Percentiles rank a stretch among this genome's conserved stretches.
phyloP scores from a whole-genome alignment of 148 eudicot genomes.

The Vaccinium corymbosum region DNA sequence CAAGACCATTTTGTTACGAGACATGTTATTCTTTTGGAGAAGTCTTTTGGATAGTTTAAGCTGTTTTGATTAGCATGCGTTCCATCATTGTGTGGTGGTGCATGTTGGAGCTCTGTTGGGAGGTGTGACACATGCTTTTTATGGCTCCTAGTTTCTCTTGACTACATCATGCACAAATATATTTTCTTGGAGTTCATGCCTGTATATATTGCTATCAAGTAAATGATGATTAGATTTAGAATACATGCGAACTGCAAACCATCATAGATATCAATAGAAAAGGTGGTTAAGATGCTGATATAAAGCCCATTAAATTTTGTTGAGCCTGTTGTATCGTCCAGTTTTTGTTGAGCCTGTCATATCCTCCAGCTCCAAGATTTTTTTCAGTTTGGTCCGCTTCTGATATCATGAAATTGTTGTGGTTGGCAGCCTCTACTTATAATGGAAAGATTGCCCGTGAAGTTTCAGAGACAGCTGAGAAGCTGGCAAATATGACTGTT shows the following conservation, averaged over 20 bases:
- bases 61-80: background rate
- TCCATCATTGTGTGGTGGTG: background rate
- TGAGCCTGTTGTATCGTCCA: background rate
- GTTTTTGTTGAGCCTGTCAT: background rate
- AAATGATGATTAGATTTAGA: background rate
- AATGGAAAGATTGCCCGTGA: slow-evolving; percentile 44
- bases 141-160: background rate
- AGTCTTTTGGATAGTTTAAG: background rate
- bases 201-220: background rate
- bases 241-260: background rate
- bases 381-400: background rate
- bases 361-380: background rate
- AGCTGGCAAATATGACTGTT: slow-evolving; percentile 54
- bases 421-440: slow-evolving; percentile 34
- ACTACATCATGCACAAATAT: background rate
- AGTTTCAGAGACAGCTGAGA: slow-evolving; percentile 53
- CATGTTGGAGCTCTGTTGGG: background rate
- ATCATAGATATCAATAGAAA: too few relatives aligned
- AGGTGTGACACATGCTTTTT: background rate
- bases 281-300: background rate
- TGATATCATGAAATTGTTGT: background rate
- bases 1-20: background rate
- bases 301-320: background rate
- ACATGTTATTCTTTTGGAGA: background rate
- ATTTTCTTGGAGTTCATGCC: background rate